Evolutionary conservation across 306 rosid species (phyloP).

Genomic region (Rosa persica): DNA sequence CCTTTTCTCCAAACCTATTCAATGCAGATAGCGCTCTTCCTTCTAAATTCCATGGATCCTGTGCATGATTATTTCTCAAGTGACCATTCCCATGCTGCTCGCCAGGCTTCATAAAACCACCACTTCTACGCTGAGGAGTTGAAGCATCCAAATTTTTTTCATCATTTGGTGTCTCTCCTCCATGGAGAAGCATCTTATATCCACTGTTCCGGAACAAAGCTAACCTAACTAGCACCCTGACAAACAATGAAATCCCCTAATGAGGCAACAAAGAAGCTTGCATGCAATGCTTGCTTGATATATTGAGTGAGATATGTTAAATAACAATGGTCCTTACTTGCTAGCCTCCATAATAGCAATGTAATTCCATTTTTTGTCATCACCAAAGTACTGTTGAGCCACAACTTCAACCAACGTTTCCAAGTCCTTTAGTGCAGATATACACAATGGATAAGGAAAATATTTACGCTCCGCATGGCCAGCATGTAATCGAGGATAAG

Average conservation of each 20-base stretch:
- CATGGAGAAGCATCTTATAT: conserved; percentile 77
- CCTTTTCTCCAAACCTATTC: conserved; percentile 76
- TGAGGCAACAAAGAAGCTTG: conserved; percentile 15
- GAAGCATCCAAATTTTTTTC: conserved; percentile 33
- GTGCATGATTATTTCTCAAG: conserved; percentile 39
- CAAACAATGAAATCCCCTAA: conserved; percentile 19
- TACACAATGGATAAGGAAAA: conserved; percentile 78
- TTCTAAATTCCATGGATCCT: conserved; percentile 63
- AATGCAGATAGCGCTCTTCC: conserved; percentile 87
- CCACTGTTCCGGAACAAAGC: conserved; percentile 84
- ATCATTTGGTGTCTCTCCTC: conserved; percentile 74
- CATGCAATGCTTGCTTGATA: conserved; percentile 17
- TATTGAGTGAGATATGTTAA: conserved; percentile 20
- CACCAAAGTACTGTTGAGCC: conserved; percentile 83
- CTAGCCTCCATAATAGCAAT: conserved; percentile 79
- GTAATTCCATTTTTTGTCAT: conserved; percentile 90
- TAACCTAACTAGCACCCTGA: conserved; percentile 81
- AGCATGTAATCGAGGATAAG: conserved; percentile 42
- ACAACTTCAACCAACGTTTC: conserved; percentile 90
- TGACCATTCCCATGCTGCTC: conserved; percentile 38
- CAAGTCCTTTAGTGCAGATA: conserved; percentile 88
- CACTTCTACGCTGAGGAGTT: conserved; percentile 37
- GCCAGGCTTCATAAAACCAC: conserved; percentile 34
- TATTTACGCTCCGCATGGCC: conserved; percentile 48
- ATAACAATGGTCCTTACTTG: conserved; percentile 59